These are phyloP conservation scores for Arthrobotrys iridis DNA, from an alignment of 2,329 filamentous ascomycete species.

Conservation along the genomic window DNA sequence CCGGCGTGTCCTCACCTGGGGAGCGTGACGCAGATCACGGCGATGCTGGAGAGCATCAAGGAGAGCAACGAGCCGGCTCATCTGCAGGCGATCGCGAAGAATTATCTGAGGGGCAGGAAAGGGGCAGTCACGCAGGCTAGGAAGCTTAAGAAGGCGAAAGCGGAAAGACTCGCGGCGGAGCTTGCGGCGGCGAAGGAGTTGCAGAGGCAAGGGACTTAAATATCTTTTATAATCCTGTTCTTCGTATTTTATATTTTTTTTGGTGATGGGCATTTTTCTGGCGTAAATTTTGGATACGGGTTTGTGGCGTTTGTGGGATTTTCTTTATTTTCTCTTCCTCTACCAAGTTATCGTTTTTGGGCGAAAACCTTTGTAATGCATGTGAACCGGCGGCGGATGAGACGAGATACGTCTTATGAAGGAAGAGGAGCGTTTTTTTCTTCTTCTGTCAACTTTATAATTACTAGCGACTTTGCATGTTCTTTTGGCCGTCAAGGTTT, in stretches of 20 bases:
- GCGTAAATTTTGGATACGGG: not conserved
- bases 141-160: constrained; percentile 59
- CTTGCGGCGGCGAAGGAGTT: constrained; percentile 31
- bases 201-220: constrained; percentile 38
- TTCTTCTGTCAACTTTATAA: no score
- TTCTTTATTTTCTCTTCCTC: no score
- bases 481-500: no score
- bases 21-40: constrained; percentile 71
- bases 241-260: not conserved
- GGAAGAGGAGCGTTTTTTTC: no score
- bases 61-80: constrained; percentile 68
- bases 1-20: constrained; percentile 72
- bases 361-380: no score
- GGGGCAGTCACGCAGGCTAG: constrained; percentile 68
- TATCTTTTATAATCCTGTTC: not conserved
- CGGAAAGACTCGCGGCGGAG: constrained; percentile 43
- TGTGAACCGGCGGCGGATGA: no score
- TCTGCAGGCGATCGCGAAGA: constrained; percentile 67
- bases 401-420: no score
- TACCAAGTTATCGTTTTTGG: no score
- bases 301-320: no score
- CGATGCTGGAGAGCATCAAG: constrained; percentile 73
- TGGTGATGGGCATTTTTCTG: no score
- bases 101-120: constrained; percentile 69
- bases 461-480: no score